Base-by-base conservation (phyloP, 352 stramenopile species). In the Thalassiosira exigua region DNA sequence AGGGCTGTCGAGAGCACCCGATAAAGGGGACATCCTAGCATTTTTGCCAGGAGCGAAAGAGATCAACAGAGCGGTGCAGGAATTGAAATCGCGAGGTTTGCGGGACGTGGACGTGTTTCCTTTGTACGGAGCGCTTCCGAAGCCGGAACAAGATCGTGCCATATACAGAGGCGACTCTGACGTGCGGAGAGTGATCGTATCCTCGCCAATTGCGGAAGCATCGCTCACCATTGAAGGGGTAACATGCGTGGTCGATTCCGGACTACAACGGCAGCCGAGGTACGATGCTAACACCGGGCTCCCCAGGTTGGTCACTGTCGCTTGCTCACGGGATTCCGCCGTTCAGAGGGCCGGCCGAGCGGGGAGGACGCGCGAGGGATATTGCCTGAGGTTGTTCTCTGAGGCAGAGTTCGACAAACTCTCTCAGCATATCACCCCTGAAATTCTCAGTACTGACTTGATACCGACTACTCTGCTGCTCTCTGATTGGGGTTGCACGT, bases 291-390 rank as follows among this genome's bases (percentile, higher is more conserved):
- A 89, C 53, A 91, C 85, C 5, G 77, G 94, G 33, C 91, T 97
- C 22, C 93, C 96, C 74, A 96, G 91, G 30, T 77, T 98, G 50
- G 84, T 97, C 4, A 95, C 97, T 52, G 93, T 91, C 17, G 84
- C 86, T 0, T 96, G 96, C 75, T 97, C 94, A 29, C 82, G 91
- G 39, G 94, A 94, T 39, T 97, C 94, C 0, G 94, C 93, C n/a
- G 95, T 96, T 54, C 95, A 98, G 73, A 92, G 95, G 12, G 89
- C 94, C 12, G 95, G 95, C 81, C 92, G 95, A 77, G 95, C 95
- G 14, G 95, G 95, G 57, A 93, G 95, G 61, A 96, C 93, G 9
- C 88, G 87, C 44, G 91, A 93, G 26, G 95, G 95, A 50, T 94
- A 96, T 75, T 98, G 95, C 69, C 95, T 97, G 59, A 91, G 95